Conservation (phyloP, 257 asterid genomes). For the Solanum pimpinellifolium region DNA sequence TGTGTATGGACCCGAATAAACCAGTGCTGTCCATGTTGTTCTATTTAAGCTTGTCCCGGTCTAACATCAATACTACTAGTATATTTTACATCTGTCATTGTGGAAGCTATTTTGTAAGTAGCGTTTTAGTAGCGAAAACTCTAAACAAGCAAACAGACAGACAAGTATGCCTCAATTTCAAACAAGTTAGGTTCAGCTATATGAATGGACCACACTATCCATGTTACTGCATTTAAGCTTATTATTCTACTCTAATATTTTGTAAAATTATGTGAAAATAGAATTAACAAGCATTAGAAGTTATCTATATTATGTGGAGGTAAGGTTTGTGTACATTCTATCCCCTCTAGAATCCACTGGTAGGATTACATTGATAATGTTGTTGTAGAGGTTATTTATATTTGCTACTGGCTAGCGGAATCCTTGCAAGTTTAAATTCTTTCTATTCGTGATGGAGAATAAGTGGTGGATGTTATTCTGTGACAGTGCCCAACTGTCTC, state of each 20-base stretch:
- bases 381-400: neutral
- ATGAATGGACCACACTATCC: neutral
- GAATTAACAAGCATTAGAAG: neutral
- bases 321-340: neutral
- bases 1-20: neutral
- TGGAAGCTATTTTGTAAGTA: neutral
- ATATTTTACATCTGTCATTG: neutral
- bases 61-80: neutral
- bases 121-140: neutral
- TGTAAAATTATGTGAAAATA: neutral
- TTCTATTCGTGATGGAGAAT: neutral
- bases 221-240: neutral
- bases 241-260: neutral
- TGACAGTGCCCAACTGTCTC: neutral
- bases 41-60: neutral
- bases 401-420: neutral
- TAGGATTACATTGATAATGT: neutral
- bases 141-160: neutral
- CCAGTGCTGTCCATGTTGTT: neutral
- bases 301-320: neutral
- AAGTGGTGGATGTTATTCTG: neutral
- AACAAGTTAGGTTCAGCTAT: neutral
- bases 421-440: neutral
- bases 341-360: neutral
- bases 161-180: neutral